Evolutionary conservation across 2,329 filamentous ascomycete species (phyloP).

Genomic region (Didymella sp.): DNA sequence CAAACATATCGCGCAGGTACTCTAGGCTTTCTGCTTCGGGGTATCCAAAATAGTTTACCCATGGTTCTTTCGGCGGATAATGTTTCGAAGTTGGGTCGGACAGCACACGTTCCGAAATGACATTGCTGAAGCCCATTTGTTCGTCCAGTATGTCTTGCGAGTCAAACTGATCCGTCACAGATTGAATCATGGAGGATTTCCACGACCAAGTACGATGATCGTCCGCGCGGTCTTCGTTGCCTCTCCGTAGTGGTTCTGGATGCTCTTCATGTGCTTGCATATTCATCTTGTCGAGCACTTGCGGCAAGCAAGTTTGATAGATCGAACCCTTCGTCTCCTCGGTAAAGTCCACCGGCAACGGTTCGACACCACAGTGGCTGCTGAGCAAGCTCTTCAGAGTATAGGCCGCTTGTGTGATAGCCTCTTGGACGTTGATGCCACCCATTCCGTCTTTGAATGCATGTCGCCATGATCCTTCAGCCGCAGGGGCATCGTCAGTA

Average conservation of each 20-base stretch:
- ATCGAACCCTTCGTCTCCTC: slow-evolving; percentile 25
- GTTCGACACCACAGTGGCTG: slow-evolving; percentile 28
- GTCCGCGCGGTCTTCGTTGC: not conserved
- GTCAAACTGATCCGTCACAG: slow-evolving; percentile 28
- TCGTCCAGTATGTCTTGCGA: slow-evolving; percentile 23
- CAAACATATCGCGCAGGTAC: slow-evolving; percentile 26
- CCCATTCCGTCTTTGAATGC: slow-evolving; percentile 25
- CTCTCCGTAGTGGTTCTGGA: not conserved
- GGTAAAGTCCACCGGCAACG: slow-evolving; percentile 26
- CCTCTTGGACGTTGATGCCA: slow-evolving; percentile 25
- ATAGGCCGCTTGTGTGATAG: slow-evolving; percentile 27
- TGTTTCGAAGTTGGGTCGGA: slow-evolving; percentile 23
- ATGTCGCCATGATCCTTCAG: slow-evolving; percentile 13
- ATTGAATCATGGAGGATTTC: slow-evolving; percentile 21
- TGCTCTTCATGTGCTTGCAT: not conserved
- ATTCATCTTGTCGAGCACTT: slow-evolving; percentile 21
- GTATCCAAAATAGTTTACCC: slow-evolving; percentile 28
- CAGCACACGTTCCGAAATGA: slow-evolving; percentile 21
- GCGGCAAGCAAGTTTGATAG: slow-evolving; percentile 25
- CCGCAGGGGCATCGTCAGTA: not conserved
- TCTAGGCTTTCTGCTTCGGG: slow-evolving; percentile 24
- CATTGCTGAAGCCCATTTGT: slow-evolving; percentile 25
- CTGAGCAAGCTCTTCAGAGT: slow-evolving; percentile 27
- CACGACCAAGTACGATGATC: slow-evolving; percentile 12
- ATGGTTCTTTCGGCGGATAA: slow-evolving; percentile 25